Base-by-base conservation (phyloP, 495 filamentous ascomycete species). In the Ramalina peruviana region DNA sequence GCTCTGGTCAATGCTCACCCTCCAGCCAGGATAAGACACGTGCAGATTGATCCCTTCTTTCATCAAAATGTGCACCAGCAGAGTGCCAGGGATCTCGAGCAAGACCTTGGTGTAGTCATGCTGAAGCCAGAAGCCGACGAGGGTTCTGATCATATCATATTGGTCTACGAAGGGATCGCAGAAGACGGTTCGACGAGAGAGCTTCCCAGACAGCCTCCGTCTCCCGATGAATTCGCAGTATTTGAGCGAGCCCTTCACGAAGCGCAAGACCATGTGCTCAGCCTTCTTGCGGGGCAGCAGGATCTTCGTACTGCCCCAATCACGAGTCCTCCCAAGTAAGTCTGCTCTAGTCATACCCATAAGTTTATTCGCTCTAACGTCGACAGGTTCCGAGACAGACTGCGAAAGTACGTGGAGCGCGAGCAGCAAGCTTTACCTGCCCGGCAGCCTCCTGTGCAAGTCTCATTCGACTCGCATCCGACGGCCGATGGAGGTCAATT, bases 21-120 rank as follows among this genome's bases (percentile, higher is more conserved):
- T 36, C 89, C 88, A 4, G 72, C 81, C 16, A 78, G 85, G 46
- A 69, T 94, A 44, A 70, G 75, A 19, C 77, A 80, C 36, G 62
- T 93, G 17, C 58, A 73, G 2, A 74, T 96, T 11, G 85, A 96
- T 63, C 81, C 87, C 0, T 94, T 94, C 70, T 94, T 83, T 71
- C 83, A 96, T 63, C 69, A 75, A 6, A 82, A 86, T 64, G 65
- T 94, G 26, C 78, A 76, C 21, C 78, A 75, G 36, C 78, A 82
- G 23, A 66, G 79, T 42, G 70, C 74, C 10, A 69, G 74, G 30
- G 73, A 74, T 45, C 69, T 94, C 25, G 78, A 80, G 49, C 69
- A 79, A 48, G 78, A 87, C 20, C 85, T 78, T 55, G 85, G 86
- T 54, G 88, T 96, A 11, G 80, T 86, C 54, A 57, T 93, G 15